These are phyloP conservation scores for Colletotrichum shisoi DNA, from an alignment of 2,329 filamentous ascomycete genomes.

Conservation along the genomic window DNA sequence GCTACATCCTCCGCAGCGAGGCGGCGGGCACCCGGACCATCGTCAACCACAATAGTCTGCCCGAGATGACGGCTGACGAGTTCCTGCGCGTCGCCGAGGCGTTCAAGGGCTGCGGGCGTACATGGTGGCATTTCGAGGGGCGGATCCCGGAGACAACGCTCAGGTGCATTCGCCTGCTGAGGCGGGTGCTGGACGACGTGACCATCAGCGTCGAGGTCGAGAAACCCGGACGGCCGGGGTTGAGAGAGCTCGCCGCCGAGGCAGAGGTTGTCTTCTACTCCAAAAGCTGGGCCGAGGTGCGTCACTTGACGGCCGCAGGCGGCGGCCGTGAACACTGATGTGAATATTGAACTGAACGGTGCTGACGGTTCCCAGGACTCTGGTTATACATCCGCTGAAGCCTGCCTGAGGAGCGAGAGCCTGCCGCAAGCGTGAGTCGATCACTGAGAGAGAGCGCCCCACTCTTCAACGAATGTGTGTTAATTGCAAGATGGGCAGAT, in stretches of 20 bases:
- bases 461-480: conserved; percentile 10
- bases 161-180: conserved; percentile 66
- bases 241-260: conserved; percentile 65
- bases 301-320: conserved; percentile 38
- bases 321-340: too few species aligned
- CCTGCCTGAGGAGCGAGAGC: conserved; percentile 59
- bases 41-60: conserved; percentile 72
- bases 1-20: conserved; percentile 72
- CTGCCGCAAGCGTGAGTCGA: conserved; percentile 56
- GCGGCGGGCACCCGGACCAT: conserved; percentile 70
- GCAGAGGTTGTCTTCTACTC: conserved; percentile 80
- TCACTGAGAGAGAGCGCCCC: conserved; percentile 2
- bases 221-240: conserved; percentile 69
- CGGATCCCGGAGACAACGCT: conserved; percentile 69
- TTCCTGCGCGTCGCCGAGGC: conserved; percentile 58
- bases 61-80: conserved; percentile 71
- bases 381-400: conserved; percentile 55
- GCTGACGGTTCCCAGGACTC: conserved; percentile 42
- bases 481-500: conserved; percentile 46
- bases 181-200: conserved; percentile 42
- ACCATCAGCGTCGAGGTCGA: conserved; percentile 75
- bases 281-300: conserved; percentile 72
- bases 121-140: conserved; percentile 75
- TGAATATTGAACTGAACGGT: background rate
- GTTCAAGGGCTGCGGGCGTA: conserved; percentile 50